phyloP scores from a whole-genome alignment of 1,284 basidiomycete species.

The Ganoderma boninense region DNA sequence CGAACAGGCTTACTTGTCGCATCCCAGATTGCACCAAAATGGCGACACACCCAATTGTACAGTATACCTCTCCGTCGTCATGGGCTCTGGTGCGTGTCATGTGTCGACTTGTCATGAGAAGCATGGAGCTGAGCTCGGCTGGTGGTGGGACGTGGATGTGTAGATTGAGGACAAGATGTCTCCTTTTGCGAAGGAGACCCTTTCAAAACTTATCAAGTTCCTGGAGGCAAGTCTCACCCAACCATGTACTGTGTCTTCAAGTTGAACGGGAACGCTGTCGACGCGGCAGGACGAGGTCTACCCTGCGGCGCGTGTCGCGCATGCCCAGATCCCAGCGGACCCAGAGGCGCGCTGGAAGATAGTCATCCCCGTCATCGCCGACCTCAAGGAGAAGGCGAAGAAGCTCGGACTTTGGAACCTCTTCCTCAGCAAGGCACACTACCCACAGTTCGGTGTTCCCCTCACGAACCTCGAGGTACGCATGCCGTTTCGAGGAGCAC shows the following conservation, averaged over 20 bases:
- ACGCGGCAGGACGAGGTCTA: conserved; percentile 89
- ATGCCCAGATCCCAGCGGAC: conserved; percentile 86
- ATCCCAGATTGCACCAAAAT: conserved; percentile 43
- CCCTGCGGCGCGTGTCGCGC: conserved; percentile 82
- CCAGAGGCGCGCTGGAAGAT: conserved; percentile 85
- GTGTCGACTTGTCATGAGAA: neutral
- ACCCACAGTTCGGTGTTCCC: conserved; percentile 88
- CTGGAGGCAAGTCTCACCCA: conserved; percentile 69
- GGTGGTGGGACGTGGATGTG: conserved; percentile 9
- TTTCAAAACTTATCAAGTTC: conserved; percentile 87
- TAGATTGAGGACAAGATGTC: conserved; percentile 94
- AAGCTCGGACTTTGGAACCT: conserved; percentile 95
- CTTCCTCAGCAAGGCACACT: conserved; percentile 94
- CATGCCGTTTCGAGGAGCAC: neutral
- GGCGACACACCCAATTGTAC: conserved; percentile 71
- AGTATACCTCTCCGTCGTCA: conserved; percentile 80
- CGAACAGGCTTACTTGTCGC: neutral
- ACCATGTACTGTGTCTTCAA: neutral
- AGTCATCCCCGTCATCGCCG: conserved; percentile 82
- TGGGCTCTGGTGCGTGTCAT: conserved; percentile 74
- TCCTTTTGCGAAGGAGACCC: conserved; percentile 84
- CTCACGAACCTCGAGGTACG: conserved; percentile 91
- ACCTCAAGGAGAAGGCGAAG: conserved; percentile 90
- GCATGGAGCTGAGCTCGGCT: neutral
- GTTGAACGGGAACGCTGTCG: neutral